A percentile compares a stretch with the other conserved stretches of the same genome.
Conservation (phyloP, 2,329 filamentous ascomycete genomes). For the Aspergillus novoparasiticus region DNA sequence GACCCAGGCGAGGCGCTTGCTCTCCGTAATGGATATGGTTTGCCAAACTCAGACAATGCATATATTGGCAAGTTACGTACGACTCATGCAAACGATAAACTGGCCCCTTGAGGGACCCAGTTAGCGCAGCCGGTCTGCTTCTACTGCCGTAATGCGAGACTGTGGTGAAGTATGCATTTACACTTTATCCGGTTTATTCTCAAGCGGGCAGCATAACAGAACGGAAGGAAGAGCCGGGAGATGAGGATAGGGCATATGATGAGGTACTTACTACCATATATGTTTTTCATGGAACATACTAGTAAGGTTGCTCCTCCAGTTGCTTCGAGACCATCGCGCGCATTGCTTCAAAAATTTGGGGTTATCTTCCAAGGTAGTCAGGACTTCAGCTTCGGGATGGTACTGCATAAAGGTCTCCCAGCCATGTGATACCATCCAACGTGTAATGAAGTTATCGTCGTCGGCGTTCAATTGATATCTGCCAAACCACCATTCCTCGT, state of each 20-base stretch:
- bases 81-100: not conserved
- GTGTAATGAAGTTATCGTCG: slow-evolving; percentile 97
- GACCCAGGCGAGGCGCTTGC: slow-evolving; percentile 13
- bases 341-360: slow-evolving; percentile 90
- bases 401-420: slow-evolving; percentile 98
- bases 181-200: not conserved
- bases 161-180: too few relatives aligned
- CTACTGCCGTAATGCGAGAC: not conserved
- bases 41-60: slow-evolving; percentile 13
- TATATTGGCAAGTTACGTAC: not conserved
- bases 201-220: not conserved
- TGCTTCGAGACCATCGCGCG: slow-evolving; percentile 91
- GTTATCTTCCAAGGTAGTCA: slow-evolving; percentile 90
- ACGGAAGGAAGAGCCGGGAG: not conserved
- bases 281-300: slow-evolving; percentile 81
- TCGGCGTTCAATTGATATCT: slow-evolving; percentile 91
- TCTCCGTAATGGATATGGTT: slow-evolving; percentile 14
- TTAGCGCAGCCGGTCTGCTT: not conserved
- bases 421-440: slow-evolving; percentile 88
- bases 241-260: slow-evolving; percentile 1
- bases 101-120: not conserved
- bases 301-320: slow-evolving; percentile 95
- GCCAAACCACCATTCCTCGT: slow-evolving; percentile 78
- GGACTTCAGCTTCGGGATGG: slow-evolving; percentile 83
- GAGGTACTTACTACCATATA: slow-evolving; percentile 76